Percentiles rank a stretch among this genome's conserved stretches.
phyloP scores from a whole-genome alignment of 352 stramenopile species.

The Thraustotheca clavata region DNA sequence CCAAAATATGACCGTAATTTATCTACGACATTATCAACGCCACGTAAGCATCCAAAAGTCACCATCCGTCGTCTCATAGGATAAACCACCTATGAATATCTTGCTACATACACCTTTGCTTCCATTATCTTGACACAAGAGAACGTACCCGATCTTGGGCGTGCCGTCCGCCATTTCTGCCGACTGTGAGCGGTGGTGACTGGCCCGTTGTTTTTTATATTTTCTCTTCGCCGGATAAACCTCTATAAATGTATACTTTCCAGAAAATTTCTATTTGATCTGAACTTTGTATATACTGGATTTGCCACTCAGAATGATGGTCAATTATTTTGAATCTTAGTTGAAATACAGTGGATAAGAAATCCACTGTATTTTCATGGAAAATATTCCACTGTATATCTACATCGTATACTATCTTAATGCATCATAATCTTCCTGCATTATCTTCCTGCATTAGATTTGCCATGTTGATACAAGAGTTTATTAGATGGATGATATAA shows the following conservation, averaged over 20 bases:
- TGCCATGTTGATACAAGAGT: too few species aligned
- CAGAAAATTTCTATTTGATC: too few species aligned
- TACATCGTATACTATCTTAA: too few species aligned
- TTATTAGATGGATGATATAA: too few species aligned
- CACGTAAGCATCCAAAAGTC: background rate
- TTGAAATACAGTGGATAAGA: too few species aligned
- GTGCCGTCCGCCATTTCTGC: background rate
- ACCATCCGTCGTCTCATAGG: slow-evolving; percentile 87
- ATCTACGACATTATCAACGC: slow-evolving; percentile 34
- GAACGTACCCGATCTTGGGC: slow-evolving; percentile 21
- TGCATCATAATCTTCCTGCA: too few species aligned
- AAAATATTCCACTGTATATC: too few species aligned
- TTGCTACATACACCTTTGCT: slow-evolving; percentile 44
- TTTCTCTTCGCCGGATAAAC: background rate
- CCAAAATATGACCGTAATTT: slow-evolving; percentile 87
- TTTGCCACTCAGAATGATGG: too few species aligned
- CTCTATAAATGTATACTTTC: slow-evolving; percentile 19
- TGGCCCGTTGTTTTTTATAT: slow-evolving; percentile 21
- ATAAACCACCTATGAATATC: slow-evolving; percentile 88
- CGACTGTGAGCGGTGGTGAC: slow-evolving; percentile 9
- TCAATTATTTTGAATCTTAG: too few species aligned
- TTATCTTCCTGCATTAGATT: too few species aligned
- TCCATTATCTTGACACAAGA: background rate
- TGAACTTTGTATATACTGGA: too few species aligned
- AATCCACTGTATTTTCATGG: too few species aligned